Percentiles rank a stretch among this genome's conserved stretches.
Conservation (phyloP, 2,329 filamentous ascomycete species). For the Lasiodiplodia sp. region DNA sequence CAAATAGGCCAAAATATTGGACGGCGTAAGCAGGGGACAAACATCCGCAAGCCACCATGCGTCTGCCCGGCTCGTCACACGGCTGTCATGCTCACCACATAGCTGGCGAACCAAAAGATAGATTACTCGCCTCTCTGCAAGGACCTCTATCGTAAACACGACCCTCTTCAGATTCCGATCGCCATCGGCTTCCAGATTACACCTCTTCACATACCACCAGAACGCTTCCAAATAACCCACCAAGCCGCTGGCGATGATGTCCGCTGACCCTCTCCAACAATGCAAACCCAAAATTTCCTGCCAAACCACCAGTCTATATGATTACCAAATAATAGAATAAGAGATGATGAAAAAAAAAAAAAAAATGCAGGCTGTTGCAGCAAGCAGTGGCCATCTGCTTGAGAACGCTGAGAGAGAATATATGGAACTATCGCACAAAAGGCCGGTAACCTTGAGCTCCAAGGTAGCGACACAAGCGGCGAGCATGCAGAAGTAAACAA, state of each 20-base stretch:
- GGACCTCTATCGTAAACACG: conserved; percentile 14
- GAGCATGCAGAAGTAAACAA: background rate
- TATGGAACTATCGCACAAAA: conserved; percentile 9
- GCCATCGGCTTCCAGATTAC: conserved; percentile 8
- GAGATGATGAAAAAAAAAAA: background rate
- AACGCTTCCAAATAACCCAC: conserved; percentile 1
- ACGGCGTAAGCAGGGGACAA: background rate
- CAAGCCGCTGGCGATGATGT: conserved; percentile 5
- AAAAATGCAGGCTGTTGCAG: background rate
- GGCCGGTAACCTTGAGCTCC: conserved; percentile 10
- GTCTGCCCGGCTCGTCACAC: conserved; percentile 1
- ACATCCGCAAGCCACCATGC: conserved; percentile 18
- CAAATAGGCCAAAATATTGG: background rate
- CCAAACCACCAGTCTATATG: conserved; percentile 16
- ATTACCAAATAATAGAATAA: conserved; percentile 10
- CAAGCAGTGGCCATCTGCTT: conserved; percentile 27
- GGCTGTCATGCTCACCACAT: background rate
- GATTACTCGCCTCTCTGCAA: conserved; percentile 11
- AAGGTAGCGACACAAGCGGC: conserved; percentile 14
- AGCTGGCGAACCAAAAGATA: conserved; percentile 10
- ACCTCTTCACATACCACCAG: background rate
- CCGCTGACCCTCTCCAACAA: conserved; percentile 4
- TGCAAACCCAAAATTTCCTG: conserved; percentile 1
- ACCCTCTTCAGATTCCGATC: conserved; percentile 12
- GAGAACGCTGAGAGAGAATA: conserved; percentile 1